Percentiles rank a stretch among this genome's conserved stretches.
Conservation (phyloP, 1,139 yeast species). For the Debaryomyces subglobosus region DNA sequence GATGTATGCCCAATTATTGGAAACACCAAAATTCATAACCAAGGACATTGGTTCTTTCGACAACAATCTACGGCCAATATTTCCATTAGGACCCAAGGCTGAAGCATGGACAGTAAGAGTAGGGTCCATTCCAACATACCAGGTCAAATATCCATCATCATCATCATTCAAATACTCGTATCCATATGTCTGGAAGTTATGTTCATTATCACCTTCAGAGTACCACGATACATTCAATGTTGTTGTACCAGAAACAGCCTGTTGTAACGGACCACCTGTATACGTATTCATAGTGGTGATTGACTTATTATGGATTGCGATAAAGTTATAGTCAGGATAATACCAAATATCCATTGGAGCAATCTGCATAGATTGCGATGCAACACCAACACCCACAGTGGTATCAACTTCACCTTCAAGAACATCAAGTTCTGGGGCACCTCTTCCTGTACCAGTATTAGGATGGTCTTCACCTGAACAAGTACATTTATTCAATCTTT, state of each 20-base stretch:
- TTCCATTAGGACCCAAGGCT: slow-evolving; percentile 81
- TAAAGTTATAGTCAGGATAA: slow-evolving; percentile 73
- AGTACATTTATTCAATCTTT: slow-evolving; percentile 66
- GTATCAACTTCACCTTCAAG: slow-evolving; percentile 72
- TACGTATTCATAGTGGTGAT: slow-evolving; percentile 74
- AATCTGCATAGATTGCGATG: slow-evolving; percentile 79
- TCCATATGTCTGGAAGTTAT: slow-evolving; percentile 69
- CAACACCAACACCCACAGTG: slow-evolving; percentile 50
- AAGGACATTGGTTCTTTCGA: slow-evolving; percentile 88
- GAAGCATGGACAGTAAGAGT: slow-evolving; percentile 63
- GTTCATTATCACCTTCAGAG: slow-evolving; percentile 53
- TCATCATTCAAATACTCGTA: slow-evolving; percentile 75
- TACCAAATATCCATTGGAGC: slow-evolving; percentile 92
- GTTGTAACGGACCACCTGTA: slow-evolving; percentile 85
- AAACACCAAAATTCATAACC: slow-evolving; percentile 75
- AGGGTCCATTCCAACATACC: slow-evolving; percentile 77
- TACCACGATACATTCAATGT: slow-evolving; percentile 77
- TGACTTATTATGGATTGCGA: slow-evolving; percentile 62
- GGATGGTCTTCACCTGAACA: slow-evolving; percentile 83
- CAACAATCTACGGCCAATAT: slow-evolving; percentile 71
- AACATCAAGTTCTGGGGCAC: slow-evolving; percentile 89
- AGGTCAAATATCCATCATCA: slow-evolving; percentile 69
- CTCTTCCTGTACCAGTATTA: slow-evolving; percentile 76
- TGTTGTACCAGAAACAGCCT: slow-evolving; percentile 77
- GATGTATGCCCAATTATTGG: slow-evolving; percentile 81